Conservation (phyloP, 768 basidiomycete species). For the Serendipita indica region DNA sequence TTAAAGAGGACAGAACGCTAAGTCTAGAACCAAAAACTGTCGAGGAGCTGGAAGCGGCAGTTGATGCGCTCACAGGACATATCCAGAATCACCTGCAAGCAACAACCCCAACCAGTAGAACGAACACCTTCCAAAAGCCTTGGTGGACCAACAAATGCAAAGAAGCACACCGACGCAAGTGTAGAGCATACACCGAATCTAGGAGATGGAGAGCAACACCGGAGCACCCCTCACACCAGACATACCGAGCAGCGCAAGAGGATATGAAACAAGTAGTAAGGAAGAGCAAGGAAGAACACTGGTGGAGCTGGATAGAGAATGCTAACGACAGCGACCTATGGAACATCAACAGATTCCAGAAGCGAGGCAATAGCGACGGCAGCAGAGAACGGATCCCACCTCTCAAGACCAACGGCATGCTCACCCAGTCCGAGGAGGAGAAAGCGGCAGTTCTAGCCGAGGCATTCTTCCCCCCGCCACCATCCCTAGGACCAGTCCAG, state of each 20-base stretch:
- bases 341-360: neutral
- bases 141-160: constrained; percentile 26
- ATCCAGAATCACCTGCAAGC: constrained; percentile 16
- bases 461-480: constrained; percentile 3
- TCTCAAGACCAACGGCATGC: neutral
- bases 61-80: constrained; percentile 11
- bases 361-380: neutral
- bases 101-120: constrained; percentile 16
- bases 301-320: neutral
- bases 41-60: constrained; percentile 12
- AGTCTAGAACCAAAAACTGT: neutral
- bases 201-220: neutral
- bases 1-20: neutral
- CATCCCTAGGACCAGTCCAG: neutral
- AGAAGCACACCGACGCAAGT: constrained; percentile 13
- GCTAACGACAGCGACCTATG: neutral
- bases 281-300: neutral
- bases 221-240: neutral
- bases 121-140: constrained; percentile 19
- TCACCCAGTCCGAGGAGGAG: neutral
- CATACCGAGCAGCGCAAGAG: neutral
- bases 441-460: neutral
- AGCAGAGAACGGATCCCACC: neutral
- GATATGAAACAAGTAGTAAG: neutral
- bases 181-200: constrained; percentile 1